Evolutionary conservation across 2,329 filamentous ascomycete genomes (phyloP).

Genomic region (Scleromitrula shiraiana): DNA sequence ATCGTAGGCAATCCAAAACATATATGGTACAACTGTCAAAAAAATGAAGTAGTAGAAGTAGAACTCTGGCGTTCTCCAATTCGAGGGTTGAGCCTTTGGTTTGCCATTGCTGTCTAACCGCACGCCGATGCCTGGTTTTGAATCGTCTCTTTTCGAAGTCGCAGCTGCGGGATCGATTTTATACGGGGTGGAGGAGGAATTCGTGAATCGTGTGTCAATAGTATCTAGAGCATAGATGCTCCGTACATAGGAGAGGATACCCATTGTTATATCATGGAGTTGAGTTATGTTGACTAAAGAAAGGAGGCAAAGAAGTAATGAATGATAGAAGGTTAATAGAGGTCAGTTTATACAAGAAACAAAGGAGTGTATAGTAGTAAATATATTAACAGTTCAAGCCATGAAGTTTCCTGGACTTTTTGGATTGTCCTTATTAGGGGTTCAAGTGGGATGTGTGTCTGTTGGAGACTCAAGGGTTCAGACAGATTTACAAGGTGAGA

Average conservation of each 20-base stretch:
- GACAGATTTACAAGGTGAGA: background rate
- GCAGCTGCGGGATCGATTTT: slow-evolving; percentile 36
- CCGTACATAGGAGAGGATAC: slow-evolving; percentile 35
- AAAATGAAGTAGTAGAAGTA: slow-evolving; percentile 70
- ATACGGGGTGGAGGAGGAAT: slow-evolving; percentile 60
- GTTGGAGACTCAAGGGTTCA: slow-evolving; percentile 4
- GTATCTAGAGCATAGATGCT: slow-evolving; percentile 59
- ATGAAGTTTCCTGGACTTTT: no score
- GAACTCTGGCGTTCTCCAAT: slow-evolving; percentile 85
- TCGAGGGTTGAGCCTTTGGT: slow-evolving; percentile 51
- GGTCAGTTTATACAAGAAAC: slow-evolving; percentile 1
- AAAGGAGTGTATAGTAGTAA: background rate
- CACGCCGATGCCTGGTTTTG: slow-evolving; percentile 23
- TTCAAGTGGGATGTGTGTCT: background rate
- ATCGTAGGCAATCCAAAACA: slow-evolving; percentile 85
- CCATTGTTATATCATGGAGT: slow-evolving; percentile 18
- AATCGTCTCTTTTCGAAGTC: slow-evolving; percentile 22
- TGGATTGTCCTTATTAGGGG: background rate
- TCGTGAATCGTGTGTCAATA: slow-evolving; percentile 65
- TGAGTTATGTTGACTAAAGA: background rate
- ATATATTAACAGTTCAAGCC: background rate
- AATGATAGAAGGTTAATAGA: background rate
- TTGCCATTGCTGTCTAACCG: slow-evolving; percentile 33
- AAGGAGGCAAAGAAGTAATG: background rate
- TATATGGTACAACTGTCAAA: slow-evolving; percentile 60